Evolutionary conservation across 2,329 filamentous ascomycete species (phyloP).

Genomic region (Colletotrichum salicis): DNA sequence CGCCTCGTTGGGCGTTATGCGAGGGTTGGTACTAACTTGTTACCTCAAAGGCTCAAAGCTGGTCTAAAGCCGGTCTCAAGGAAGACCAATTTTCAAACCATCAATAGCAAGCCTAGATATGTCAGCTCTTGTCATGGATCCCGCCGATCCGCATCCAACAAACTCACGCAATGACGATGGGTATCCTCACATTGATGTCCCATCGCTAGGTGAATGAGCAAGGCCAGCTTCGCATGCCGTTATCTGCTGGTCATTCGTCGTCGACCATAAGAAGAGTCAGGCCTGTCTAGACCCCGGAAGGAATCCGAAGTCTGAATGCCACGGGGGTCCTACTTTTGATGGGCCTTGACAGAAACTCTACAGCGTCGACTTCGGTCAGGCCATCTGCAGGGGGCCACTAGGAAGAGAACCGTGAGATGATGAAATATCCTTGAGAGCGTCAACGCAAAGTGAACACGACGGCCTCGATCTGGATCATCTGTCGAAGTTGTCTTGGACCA

Average conservation of each 20-base stretch:
- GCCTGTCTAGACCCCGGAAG: neutral
- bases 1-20: neutral
- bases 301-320: neutral
- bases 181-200: neutral
- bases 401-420: neutral
- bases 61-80: neutral
- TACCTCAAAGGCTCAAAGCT: neutral
- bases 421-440: neutral
- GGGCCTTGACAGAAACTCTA: neutral
- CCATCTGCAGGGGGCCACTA: neutral
- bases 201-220: neutral
- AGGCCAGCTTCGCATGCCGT: neutral
- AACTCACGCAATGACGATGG: neutral
- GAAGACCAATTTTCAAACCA: neutral
- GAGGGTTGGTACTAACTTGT: neutral
- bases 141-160: neutral
- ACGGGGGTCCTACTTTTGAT: neutral
- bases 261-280: neutral
- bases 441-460: neutral
- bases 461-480: neutral
- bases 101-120: neutral
- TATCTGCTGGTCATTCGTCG: neutral
- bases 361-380: neutral
- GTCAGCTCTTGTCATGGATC: neutral
- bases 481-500: slow-evolving; percentile 2